Conservation (phyloP, 768 basidiomycete genomes). For the Boletus tylopilopsis region DNA sequence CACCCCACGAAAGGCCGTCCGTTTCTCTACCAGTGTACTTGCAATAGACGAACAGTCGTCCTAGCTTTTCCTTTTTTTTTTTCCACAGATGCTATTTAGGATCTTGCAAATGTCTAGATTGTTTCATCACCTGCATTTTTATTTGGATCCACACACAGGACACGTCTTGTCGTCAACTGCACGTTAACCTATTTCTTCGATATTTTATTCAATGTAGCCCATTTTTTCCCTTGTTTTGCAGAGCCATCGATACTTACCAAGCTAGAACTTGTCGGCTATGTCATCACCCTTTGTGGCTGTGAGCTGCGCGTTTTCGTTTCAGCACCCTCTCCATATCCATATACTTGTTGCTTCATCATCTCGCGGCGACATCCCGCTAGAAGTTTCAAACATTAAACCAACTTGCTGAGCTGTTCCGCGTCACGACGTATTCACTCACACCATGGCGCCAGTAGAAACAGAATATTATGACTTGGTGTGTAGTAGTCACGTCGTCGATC, state of each 20-base stretch:
- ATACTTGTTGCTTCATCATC: background rate
- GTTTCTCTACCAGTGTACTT: constrained; percentile 50
- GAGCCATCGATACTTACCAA: background rate
- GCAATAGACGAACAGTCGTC: constrained; percentile 22
- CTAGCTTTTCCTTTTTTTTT: constrained; percentile 7
- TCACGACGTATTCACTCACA: background rate
- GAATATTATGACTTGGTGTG: constrained; percentile 85
- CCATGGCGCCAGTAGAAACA: constrained; percentile 86
- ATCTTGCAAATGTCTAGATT: constrained; percentile 4
- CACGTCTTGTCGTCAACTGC: constrained; percentile 12
- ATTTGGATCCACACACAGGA: constrained; percentile 19
- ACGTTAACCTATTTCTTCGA: constrained; percentile 22
- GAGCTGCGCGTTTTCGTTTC: constrained; percentile 10
- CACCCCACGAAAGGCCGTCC: constrained; percentile 56
- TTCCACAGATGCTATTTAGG: constrained; percentile 2
- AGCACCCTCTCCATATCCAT: background rate
- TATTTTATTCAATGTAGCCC: constrained; percentile 34
- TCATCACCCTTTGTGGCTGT: constrained; percentile 30
- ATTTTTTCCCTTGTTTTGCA: constrained; percentile 3
- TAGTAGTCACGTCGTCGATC: constrained; percentile 5
- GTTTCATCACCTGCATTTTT: constrained; percentile 21
- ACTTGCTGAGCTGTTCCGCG: background rate
- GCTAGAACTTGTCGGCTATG: constrained; percentile 13
- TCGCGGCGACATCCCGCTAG: constrained; percentile 8
- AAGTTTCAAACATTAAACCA: background rate